phyloP scores from a whole-genome alignment of 1,284 basidiomycete genomes.

The Ceratorhiza oryzae-sativae region DNA sequence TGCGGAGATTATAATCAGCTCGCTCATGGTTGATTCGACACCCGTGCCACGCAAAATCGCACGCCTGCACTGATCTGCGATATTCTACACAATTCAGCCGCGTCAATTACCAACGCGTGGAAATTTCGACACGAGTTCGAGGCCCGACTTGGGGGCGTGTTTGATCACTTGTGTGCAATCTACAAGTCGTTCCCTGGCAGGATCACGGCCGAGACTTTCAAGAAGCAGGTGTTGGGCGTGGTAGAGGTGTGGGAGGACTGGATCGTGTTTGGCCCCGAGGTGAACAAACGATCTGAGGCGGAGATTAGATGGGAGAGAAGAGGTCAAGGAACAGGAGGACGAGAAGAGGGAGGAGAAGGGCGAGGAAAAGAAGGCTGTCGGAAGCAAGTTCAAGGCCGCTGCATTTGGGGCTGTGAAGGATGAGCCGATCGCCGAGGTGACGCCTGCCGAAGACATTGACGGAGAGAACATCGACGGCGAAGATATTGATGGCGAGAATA shows the following conservation, averaged over 20 bases:
- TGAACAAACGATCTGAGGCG: conserved; percentile 73
- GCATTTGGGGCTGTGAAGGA: conserved; percentile 57
- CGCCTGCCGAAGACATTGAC: conserved; percentile 55
- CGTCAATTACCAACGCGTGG: conserved; percentile 88
- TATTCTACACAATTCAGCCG: conserved; percentile 95
- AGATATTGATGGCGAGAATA: conserved; percentile 48
- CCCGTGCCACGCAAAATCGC: conserved; percentile 96
- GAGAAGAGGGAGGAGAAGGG: conserved; percentile 44
- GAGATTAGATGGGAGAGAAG: conserved; percentile 69
- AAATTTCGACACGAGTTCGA: conserved; percentile 94
- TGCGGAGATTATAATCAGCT: conserved; percentile 83
- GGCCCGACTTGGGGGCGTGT: conserved; percentile 82
- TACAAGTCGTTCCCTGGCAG: conserved; percentile 91
- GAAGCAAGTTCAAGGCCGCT: conserved; percentile 78
- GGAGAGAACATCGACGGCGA: conserved; percentile 52
- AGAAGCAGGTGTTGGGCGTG: conserved; percentile 83
- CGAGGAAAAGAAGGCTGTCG: conserved; percentile 49
- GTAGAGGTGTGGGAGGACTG: conserved; percentile 96
- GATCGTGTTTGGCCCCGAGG: conserved; percentile 89
- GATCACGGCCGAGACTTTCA: conserved; percentile 93
- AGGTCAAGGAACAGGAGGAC: conserved; percentile 48
- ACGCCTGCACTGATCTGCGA: conserved; percentile 94
- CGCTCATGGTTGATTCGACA: conserved; percentile 83
- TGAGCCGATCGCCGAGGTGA: conserved; percentile 37
- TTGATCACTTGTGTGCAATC: conserved; percentile 92